Evolutionary conservation across 1,284 basidiomycete genomes (phyloP).

Genomic region (Fomitopsis schrenkii): DNA sequence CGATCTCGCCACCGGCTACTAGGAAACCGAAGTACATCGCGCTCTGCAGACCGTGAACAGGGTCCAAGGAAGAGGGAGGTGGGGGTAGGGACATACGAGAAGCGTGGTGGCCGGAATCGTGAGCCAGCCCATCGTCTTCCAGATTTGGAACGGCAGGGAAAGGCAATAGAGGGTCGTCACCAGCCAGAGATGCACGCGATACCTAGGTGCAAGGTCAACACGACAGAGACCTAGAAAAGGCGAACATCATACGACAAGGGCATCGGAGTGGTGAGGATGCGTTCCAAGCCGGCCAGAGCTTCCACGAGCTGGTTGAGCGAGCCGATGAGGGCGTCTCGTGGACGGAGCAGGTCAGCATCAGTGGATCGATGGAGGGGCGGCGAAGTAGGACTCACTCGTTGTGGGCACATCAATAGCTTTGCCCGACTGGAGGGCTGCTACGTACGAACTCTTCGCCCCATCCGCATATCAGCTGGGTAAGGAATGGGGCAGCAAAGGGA

Average conservation of each 20-base stretch:
- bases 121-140: slow-evolving; percentile 52
- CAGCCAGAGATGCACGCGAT: slow-evolving; percentile 62
- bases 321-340: slow-evolving; percentile 46
- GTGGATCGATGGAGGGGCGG: neutral
- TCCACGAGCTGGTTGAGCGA: slow-evolving; percentile 52
- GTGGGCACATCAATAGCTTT: slow-evolving; percentile 66
- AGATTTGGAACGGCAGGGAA: slow-evolving; percentile 67
- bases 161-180: slow-evolving; percentile 58
- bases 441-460: slow-evolving; percentile 53
- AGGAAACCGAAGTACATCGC: slow-evolving; percentile 71
- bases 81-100: slow-evolving; percentile 19
- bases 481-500: neutral
- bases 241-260: slow-evolving; percentile 55
- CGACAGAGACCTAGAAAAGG: neutral
- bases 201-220: slow-evolving; percentile 31
- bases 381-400: slow-evolving; percentile 40
- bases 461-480: neutral
- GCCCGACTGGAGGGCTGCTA: slow-evolving; percentile 54
- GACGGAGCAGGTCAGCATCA: neutral
- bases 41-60: slow-evolving; percentile 20
- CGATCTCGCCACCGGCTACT: slow-evolving; percentile 67
- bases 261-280: slow-evolving; percentile 77
- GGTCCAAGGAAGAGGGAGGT: neutral
- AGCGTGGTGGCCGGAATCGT: slow-evolving; percentile 62
- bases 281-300: slow-evolving; percentile 65